These are phyloP conservation scores for Quercus wislizeni DNA, from an alignment of 306 rosid species.

Conservation along the genomic window DNA sequence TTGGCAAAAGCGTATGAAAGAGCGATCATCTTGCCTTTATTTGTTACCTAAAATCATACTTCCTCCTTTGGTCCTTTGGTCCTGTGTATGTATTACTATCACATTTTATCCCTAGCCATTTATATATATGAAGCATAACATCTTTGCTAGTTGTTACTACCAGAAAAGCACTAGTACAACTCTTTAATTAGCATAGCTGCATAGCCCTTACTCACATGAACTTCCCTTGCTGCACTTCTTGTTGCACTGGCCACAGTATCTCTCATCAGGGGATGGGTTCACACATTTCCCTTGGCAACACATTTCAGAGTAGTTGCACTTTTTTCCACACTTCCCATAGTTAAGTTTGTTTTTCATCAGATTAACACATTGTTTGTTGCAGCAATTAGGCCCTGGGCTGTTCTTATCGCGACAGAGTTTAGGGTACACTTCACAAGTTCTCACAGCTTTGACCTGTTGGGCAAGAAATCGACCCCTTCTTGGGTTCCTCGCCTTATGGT, in stretches of 20 bases:
- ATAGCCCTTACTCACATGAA: constrained; percentile 49
- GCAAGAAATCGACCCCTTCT: constrained; percentile 37
- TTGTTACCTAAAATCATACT: too few species aligned
- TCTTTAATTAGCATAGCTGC: constrained; percentile 50
- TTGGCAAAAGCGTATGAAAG: too few species aligned
- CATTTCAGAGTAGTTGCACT: constrained; percentile 43
- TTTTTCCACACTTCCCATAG: constrained; percentile 67
- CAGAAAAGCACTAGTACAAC: not conserved
- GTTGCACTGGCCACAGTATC: constrained; percentile 9
- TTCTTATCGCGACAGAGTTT: constrained; percentile 32
- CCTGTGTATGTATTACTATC: too few species aligned
- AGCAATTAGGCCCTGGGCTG: constrained; percentile 50
- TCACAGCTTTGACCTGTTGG: not conserved
- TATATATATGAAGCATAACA: too few species aligned
- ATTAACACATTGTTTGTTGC: constrained; percentile 50
- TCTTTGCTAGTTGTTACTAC: not conserved
- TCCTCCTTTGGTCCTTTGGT: too few species aligned
- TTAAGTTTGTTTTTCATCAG: constrained; percentile 33
- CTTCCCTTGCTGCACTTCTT: constrained; percentile 37
- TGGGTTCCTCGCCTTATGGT: not conserved
- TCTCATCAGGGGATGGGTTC: constrained; percentile 24
- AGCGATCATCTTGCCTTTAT: too few species aligned
- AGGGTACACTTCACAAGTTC: constrained; percentile 44
- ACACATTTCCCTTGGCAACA: constrained; percentile 62
- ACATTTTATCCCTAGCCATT: too few species aligned